A percentile compares a stretch with the other conserved stretches of the same genome.
Evolutionary conservation across 2,329 filamentous ascomycete species (phyloP).

Genomic region (Pyrenophora seminiperda): DNA sequence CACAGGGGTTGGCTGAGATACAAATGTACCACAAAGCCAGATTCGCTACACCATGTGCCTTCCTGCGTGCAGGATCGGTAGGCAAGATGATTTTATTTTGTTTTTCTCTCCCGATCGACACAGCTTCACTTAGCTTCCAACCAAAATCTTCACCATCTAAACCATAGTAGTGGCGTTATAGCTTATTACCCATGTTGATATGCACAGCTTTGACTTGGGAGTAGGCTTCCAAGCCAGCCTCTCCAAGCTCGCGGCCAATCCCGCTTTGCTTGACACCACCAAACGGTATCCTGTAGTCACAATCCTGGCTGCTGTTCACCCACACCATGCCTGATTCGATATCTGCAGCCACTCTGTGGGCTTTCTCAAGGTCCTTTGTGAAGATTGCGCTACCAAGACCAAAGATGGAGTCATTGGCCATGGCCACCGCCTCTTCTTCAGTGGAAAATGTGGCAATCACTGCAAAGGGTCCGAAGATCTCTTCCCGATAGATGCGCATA

Average conservation of each 20-base stretch:
- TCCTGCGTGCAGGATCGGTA: no score
- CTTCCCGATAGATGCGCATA: conserved; percentile 8
- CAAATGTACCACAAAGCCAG: no score
- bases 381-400: conserved; percentile 52
- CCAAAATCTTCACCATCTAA: neutral
- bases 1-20: no score
- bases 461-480: conserved; percentile 13
- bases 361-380: conserved; percentile 2
- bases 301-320: conserved; percentile 9
- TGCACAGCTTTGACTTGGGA: conserved; percentile 6
- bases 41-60: no score
- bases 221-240: conserved; percentile 8
- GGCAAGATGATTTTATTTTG: no score
- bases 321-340: conserved; percentile 5
- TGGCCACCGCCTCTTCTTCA: conserved; percentile 9
- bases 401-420: conserved; percentile 11
- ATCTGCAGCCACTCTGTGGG: conserved; percentile 6
- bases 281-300: conserved; percentile 6
- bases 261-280: conserved; percentile 9
- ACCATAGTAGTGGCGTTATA: neutral
- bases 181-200: conserved; percentile 9
- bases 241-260: conserved; percentile 7
- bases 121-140: neutral
- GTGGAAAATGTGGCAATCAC: conserved; percentile 5
- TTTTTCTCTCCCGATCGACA: no score